A percentile compares a stretch with the other conserved stretches of the same genome.
phyloP scores from a whole-genome alignment of 2,329 filamentous ascomycete species.

The Colletotrichum eremochloae region DNA sequence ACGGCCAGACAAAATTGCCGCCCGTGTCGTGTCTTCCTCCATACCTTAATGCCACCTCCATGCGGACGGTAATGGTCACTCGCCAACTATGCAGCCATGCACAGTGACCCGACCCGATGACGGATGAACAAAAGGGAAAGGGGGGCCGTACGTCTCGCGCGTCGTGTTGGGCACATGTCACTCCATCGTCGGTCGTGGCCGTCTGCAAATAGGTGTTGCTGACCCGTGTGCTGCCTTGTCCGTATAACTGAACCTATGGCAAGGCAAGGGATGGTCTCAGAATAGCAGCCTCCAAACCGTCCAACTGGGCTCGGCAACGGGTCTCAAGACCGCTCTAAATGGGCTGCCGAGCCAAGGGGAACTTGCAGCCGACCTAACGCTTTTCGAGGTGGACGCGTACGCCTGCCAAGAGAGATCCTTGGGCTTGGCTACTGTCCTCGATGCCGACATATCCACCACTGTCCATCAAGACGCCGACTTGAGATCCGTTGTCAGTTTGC shows the following conservation, averaged over 20 bases:
- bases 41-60: constrained; percentile 16
- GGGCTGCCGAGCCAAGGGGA: constrained; percentile 36
- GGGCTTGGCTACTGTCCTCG: constrained; percentile 20
- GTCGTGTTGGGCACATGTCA: constrained; percentile 2
- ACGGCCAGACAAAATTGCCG: constrained; percentile 6
- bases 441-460: constrained; percentile 37
- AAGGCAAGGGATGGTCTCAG: constrained; percentile 8
- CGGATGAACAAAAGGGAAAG: background rate
- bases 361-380: constrained; percentile 42
- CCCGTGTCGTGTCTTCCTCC: background rate
- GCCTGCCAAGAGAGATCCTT: constrained; percentile 40
- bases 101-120: constrained; percentile 13
- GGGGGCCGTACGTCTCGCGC: constrained; percentile 1
- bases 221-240: background rate
- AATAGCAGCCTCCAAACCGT: constrained; percentile 10
- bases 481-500: background rate
- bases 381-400: constrained; percentile 44
- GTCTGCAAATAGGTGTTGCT: background rate
- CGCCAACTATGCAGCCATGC: background rate
- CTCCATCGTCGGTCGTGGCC: background rate
- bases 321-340: constrained; percentile 22
- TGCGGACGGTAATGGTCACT: background rate
- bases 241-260: constrained; percentile 13
- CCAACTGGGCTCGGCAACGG: constrained; percentile 37
- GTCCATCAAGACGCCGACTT: background rate